Conservation (phyloP, 169 alveolate genomes). For the Cryptosporidium felis region DNA sequence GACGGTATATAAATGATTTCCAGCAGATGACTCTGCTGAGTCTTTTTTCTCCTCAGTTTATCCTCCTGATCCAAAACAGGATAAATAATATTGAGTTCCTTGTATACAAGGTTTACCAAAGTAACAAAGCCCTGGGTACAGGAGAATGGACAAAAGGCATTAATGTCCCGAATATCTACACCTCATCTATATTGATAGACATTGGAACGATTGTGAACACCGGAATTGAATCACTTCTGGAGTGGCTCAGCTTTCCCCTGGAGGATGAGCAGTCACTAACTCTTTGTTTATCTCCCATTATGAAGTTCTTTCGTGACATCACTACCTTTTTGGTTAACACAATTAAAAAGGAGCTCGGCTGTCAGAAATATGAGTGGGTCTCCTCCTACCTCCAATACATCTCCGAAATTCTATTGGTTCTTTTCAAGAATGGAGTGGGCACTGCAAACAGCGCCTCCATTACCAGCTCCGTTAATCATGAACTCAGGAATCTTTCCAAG, state of each 20-base stretch:
- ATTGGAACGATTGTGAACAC: slow-evolving; percentile 46
- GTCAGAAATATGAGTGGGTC: background rate
- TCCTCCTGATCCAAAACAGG: slow-evolving; percentile 26
- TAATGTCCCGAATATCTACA: slow-evolving; percentile 35
- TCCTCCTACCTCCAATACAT: background rate
- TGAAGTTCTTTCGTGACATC: slow-evolving; percentile 35
- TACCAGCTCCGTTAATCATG: background rate
- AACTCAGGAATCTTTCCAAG: background rate
- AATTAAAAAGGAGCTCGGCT: background rate
- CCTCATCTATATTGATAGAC: slow-evolving; percentile 48
- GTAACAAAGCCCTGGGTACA: background rate
- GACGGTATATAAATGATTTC: slow-evolving; percentile 16
- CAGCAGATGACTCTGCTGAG: background rate
- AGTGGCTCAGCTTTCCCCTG: slow-evolving; percentile 55
- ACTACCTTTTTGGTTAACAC: slow-evolving; percentile 28
- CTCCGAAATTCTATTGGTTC: background rate
- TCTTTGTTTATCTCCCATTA: slow-evolving; percentile 31
- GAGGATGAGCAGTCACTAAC: slow-evolving; percentile 33
- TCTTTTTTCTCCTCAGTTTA: slow-evolving; percentile 32
- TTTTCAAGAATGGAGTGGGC: slow-evolving; percentile 4
- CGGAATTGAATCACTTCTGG: slow-evolving; percentile 41
- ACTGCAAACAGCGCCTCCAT: background rate
- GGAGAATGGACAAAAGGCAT: slow-evolving; percentile 28
- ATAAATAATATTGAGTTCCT: slow-evolving; percentile 34
- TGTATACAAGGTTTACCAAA: slow-evolving; percentile 14